These are phyloP conservation scores for Marasmius tenuissimus DNA, from an alignment of 1,284 basidiomycete species.

Conservation along the genomic window DNA sequence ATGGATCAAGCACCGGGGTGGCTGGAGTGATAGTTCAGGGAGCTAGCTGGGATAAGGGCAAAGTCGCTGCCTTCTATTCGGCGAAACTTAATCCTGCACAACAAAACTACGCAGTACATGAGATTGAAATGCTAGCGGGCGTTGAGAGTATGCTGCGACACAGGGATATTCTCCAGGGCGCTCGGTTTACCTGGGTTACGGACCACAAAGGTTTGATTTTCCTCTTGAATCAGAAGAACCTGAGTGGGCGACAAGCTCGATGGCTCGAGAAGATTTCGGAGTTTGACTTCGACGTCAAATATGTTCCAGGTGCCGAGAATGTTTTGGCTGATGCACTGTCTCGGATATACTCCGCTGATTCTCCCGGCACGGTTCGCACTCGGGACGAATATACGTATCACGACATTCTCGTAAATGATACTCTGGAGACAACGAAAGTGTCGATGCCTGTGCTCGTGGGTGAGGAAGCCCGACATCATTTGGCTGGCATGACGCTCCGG, in stretches of 20 bases:
- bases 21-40: no score
- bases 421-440: not conserved
- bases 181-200: slow-evolving; percentile 24
- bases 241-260: not conserved
- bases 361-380: slow-evolving; percentile 19
- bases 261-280: slow-evolving; percentile 10
- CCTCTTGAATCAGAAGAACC: slow-evolving; percentile 21
- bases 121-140: slow-evolving; percentile 25
- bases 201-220: slow-evolving; percentile 29
- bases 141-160: slow-evolving; percentile 24
- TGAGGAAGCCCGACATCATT: not conserved
- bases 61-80: slow-evolving; percentile 25
- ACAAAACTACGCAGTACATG: slow-evolving; percentile 16
- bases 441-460: not conserved
- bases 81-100: slow-evolving; percentile 22
- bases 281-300: slow-evolving; percentile 16
- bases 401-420: not conserved
- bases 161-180: slow-evolving; percentile 20
- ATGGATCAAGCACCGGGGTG: no score
- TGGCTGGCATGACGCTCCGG: not conserved
- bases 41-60: slow-evolving; percentile 10
- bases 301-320: slow-evolving; percentile 19
- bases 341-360: slow-evolving; percentile 19
- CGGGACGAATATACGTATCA: slow-evolving; percentile 14
- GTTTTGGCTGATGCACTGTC: slow-evolving; percentile 15